Base-by-base conservation (phyloP, 2,329 filamentous ascomycete genomes). In the Nothophaeocryptopus gaeumannii region DNA sequence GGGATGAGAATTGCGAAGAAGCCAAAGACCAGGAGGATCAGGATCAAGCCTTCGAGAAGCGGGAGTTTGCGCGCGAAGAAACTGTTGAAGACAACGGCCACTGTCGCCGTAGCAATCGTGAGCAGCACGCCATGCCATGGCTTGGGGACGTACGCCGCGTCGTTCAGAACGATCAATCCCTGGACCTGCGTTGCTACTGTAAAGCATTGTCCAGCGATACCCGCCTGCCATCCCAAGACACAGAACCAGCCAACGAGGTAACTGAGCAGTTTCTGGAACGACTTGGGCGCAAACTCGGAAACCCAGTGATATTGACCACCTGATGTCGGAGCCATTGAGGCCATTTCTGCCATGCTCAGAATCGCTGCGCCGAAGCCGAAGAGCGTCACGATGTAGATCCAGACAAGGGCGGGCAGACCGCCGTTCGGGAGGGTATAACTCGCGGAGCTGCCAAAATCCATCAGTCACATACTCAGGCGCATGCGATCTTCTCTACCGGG, bases 121-220 rank as follows among this genome's bases (percentile, higher is more conserved):
- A 77, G 55, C 47, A 77, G 62, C 2, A 73, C 75, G 2, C 67
- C 70, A 48, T 76, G 72, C 72, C 72, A 77, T 47, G 66, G 54
- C 43, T 74, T 60, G 1, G 70, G 67, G 1, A 63, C 55, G 51
- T 76, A 77, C 2, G 59, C 60, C 1, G 66, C 64, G 41, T 74
- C 60, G 51, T 75, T 75, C 30, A 78, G 59, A 14, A 72, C 66
- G 15, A 74, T 66, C 13, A 77, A n/a, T 31, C 56, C 74, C 59
- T 77, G 72, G 12, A 77, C 71, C 35, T 73, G 70, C 4, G 67
- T 71, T 2, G 70, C 74, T 5, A 71, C 71, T 12, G 75, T 67
- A 60, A 72, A 74, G 10, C 68, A 69, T 41, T 72, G 71, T 3
- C 70, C 67, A 5, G 72, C 72, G 16, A 71, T 48, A 58, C 55